Evolutionary conservation across 805 yeast species (phyloP).

Genomic region (Spathaspora passalidarum): DNA sequence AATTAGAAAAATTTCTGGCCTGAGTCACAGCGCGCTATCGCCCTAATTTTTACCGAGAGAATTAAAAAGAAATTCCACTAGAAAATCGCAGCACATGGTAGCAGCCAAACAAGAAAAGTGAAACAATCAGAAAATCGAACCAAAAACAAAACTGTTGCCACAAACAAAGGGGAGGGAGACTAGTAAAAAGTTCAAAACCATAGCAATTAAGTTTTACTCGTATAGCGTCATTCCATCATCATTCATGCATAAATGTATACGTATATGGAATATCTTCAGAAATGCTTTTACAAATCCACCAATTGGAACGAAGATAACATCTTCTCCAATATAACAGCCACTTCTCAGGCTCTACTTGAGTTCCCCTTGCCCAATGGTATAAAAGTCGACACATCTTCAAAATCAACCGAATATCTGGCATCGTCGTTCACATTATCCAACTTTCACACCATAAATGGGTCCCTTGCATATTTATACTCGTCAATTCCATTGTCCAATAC

Average conservation of each 20-base stretch:
- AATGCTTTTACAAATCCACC: conserved; percentile 65
- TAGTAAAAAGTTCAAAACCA: no score
- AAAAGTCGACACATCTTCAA: conserved; percentile 64
- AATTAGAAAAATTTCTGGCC: not conserved
- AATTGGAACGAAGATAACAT: conserved; percentile 79
- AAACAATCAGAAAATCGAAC: no score
- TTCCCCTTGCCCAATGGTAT: conserved; percentile 70
- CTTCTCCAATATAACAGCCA: conserved; percentile 71
- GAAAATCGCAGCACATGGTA: not conserved
- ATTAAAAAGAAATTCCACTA: no score
- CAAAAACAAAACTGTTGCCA: no score
- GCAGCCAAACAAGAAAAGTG: no score
- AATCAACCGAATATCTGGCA: conserved; percentile 65
- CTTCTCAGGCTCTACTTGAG: conserved; percentile 66
- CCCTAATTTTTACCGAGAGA: not conserved
- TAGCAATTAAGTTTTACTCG: no score
- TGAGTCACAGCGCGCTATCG: not conserved
- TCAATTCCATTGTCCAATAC: conserved; percentile 54
- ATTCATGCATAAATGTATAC: conserved; percentile 51
- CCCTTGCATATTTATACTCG: conserved; percentile 77
- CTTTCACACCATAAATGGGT: conserved; percentile 66
- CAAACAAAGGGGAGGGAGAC: no score
- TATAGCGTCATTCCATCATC: no score
- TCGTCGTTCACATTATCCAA: conserved; percentile 71
- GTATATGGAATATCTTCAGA: conserved; percentile 84